Percentiles rank a stretch among this genome's conserved stretches.
Evolutionary conservation across 164 flowering plant genomes (phyloP).

Genomic region (Stephania yunnanensis): DNA sequence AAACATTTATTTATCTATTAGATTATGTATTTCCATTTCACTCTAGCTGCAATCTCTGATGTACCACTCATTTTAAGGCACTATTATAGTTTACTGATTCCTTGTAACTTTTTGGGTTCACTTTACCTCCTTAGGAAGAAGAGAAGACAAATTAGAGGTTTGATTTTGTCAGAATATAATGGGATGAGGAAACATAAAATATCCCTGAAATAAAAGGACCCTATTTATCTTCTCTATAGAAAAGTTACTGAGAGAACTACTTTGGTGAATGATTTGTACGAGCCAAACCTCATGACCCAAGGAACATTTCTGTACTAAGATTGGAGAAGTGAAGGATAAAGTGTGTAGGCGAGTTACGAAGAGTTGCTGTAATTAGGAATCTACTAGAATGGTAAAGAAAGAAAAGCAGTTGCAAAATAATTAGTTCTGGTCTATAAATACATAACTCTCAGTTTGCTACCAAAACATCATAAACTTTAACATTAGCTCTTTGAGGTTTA

Average conservation of each 20-base stretch:
- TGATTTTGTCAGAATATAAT: neutral
- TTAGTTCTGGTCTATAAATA: neutral
- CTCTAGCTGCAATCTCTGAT: neutral
- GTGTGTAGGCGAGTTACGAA: neutral
- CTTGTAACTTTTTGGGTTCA: neutral
- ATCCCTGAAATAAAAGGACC: neutral
- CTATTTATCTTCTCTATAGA: neutral
- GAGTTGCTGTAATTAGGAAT: neutral
- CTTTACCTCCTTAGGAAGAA: neutral
- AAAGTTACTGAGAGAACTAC: neutral
- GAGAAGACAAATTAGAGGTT: slow-evolving; percentile 2
- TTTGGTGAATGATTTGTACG: neutral
- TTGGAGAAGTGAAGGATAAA: neutral
- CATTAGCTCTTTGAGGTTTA: neutral
- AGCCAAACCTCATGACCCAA: neutral
- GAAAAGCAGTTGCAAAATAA: neutral
- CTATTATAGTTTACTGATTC: neutral
- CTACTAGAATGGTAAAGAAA: neutral
- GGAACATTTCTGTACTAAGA: neutral
- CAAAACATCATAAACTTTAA: neutral
- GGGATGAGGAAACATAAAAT: neutral
- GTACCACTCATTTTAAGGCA: neutral
- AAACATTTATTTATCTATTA: neutral
- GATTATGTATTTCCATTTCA: no score
- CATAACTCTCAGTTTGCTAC: neutral